Conservation (phyloP, 2,329 filamentous ascomycete species). For the Xylaria sp. region DNA sequence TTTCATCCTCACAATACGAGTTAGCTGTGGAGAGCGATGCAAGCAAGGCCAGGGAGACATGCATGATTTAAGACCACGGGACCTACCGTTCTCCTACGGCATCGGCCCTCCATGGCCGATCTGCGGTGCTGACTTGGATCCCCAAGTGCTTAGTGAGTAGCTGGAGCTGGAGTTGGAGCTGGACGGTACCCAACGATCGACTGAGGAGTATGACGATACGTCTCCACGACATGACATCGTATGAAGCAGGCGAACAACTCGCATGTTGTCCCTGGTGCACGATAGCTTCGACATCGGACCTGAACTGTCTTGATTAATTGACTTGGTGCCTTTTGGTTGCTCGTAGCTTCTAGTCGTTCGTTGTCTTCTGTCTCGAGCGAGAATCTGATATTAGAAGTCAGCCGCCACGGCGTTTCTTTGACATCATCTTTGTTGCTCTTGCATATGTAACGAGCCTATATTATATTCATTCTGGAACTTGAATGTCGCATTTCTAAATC, state of each 20-base stretch:
- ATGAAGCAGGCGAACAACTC: background rate
- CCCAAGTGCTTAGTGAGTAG: constrained; percentile 13
- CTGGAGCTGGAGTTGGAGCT: background rate
- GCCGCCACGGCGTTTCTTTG: background rate
- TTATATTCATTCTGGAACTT: background rate
- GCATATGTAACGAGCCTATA: background rate
- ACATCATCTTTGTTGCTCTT: background rate
- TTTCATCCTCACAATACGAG: background rate
- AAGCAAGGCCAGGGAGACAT: constrained; percentile 12
- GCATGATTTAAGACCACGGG: constrained; percentile 31
- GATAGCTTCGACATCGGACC: constrained; percentile 33
- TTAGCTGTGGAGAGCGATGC: constrained; percentile 8
- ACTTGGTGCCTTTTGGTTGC: background rate
- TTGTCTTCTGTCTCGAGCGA: background rate
- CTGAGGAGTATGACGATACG: constrained; percentile 21
- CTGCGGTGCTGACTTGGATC: constrained; percentile 16
- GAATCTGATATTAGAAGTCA: background rate
- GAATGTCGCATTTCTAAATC: background rate
- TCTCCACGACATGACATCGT: constrained; percentile 4
- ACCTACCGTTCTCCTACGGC: constrained; percentile 11
- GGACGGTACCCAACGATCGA: constrained; percentile 20
- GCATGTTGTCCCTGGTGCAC: constrained; percentile 5
- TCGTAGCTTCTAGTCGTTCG: background rate
- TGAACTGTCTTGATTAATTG: background rate
- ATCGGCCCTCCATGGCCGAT: constrained; percentile 27